Base-by-base conservation (phyloP, 139 green algal species). In the Haematococcus sp. region DNA sequence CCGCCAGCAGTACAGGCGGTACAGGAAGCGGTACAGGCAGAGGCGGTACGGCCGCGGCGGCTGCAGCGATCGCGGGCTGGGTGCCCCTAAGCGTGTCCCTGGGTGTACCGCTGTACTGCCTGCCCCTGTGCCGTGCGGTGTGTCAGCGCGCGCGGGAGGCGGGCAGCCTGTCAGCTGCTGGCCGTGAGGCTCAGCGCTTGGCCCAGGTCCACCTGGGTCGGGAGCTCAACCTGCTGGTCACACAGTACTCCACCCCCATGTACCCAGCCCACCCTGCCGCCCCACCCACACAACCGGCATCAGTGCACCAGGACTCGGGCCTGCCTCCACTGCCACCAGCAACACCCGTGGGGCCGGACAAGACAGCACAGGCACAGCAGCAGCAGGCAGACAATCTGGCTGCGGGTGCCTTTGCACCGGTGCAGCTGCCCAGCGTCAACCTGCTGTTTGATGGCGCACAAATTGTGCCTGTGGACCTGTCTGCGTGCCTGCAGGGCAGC, bases 51-150 rank as follows among this genome's bases (percentile, higher is more conserved):
- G 54, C 9, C 5, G 27, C 13, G n/a, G 25, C 27, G 7, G 55
- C 55, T 64, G 55, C 63, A 13, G 9, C 16, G 25, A 22, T 28
- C 2, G 46, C 4, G 0, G 22, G 60, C 19, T 97, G 92, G 92
- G 30, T 94, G 68, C 92, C 92, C 0, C 77, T 97, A 70, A 68
- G 73, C 2, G 55, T 94, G 2, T 71, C 81, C 51, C 76, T 96
- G 55, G 92, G 92, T 22, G 63, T 97, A 44, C 92, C 92, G 13
- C 84, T 97, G 51, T 75, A 86, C 54, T 83, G 84, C 65, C 77
- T 83, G 52, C 27, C 51, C 16, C 83, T 97, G 46, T 97, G 92
- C 77, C 63, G 69, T 33, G 72, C 78, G 9, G 90, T 97, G 3
- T 97, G 91, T 75, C 40, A 60, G 35, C 69, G 63, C 15, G 83